Evolutionary conservation across 202 grass and related monocot species (phyloP), one percentile per base, ranked within the genome.

Genomic region (Panicum hallii): DNA sequence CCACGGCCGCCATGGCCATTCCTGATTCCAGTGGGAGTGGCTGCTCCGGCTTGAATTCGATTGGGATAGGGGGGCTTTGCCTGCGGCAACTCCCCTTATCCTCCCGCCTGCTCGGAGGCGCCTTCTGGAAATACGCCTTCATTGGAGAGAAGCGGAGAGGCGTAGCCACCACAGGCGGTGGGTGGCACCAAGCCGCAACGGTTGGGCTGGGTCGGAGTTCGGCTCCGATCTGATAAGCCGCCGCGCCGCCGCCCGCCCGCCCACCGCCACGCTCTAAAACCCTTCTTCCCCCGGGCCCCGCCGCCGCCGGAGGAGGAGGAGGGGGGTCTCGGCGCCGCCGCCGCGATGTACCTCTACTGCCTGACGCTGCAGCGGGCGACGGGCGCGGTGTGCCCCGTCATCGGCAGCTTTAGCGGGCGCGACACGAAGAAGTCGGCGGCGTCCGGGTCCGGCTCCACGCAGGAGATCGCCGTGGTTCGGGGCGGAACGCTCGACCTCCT

Each of bases 351-450:
- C 34, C 91, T 99, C 55, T 99, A 97, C 84, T 94, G 88, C 70
- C 85, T 99, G 50, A 99, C 88, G 32, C 88, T 99, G 48, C 97
- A 99, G 86, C 83, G 89, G 15, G 75, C 93, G 10, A 90, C 90
- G 26, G 97, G 97, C 43, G 90, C 91, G 38, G 91, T 99, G 49
- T 99, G 91, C 79, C 86, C 93, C 56, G 81, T 88, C 46, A 94
- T 94, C 71, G 91, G 93, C 38, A 99, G 93, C 85, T 99, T 96
- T 87, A 90, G 94, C 77, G 97, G 97, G 9, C 90, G 87, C 5
- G 93, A 88, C 71, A 34, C 82, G 30, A 91, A 82, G 85, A 92
- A 92, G 38, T 74, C 90, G 2, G 45, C 66, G 56, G 70, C 75
- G 15, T 28, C 84, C 3, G 68, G 74, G 0, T 75, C 89, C 13